Evolutionary conservation across 108 stramenopile species (phyloP), one percentile per base, ranked within the genome.

Genomic region (Hondaea fermentalgiana): DNA sequence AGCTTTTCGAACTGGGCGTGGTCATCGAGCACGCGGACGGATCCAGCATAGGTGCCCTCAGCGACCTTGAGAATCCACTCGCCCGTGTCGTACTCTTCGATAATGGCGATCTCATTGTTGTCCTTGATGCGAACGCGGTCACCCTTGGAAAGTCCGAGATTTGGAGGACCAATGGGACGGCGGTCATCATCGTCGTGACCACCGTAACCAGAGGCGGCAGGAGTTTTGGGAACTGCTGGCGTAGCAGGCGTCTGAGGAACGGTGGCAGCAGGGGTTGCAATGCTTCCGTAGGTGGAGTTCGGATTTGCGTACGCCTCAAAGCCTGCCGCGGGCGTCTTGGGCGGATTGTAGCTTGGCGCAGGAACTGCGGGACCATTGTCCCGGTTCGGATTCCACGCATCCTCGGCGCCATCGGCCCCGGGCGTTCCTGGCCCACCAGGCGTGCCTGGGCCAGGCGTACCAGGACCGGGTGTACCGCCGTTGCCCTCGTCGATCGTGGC

Each of bases 381-480:
- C 14, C 64, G 64, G 64, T 69, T 69, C 35, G 64, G 64, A 42
- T 69, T 69, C 64, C 64, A 69, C 0, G 64, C 64, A 3, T 28
- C 64, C 10, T 69, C 64, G 42, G 25, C 64, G 64, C 25, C 17
- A 23, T 69, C 64, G 64, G 25, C 64, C 0, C 64, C 64, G 8
- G 64, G 64, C 10, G 64, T 69, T 0, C 64, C 64, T 14, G 64
- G 64, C 12, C 64, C 64, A 42, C 64, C 76, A 35, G 76, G 49
- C 28, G 76, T 83, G 16, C 49, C 76, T 28, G 76, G 76, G 3
- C 49, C 51, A 12, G 76, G 76, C 10, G 76, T 83, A 1, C 76
- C 76, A 47, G 76, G 76, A 14, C 76, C 49, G n/a, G 76, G 76
- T 23, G 76, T 83, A 23, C 76, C 76, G 51, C 76, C 76, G n/a